Evolutionary conservation across 2,329 filamentous ascomycete genomes (phyloP), one percentile per base, ranked within the genome.

Genomic region (Xylariaceae sp.): DNA sequence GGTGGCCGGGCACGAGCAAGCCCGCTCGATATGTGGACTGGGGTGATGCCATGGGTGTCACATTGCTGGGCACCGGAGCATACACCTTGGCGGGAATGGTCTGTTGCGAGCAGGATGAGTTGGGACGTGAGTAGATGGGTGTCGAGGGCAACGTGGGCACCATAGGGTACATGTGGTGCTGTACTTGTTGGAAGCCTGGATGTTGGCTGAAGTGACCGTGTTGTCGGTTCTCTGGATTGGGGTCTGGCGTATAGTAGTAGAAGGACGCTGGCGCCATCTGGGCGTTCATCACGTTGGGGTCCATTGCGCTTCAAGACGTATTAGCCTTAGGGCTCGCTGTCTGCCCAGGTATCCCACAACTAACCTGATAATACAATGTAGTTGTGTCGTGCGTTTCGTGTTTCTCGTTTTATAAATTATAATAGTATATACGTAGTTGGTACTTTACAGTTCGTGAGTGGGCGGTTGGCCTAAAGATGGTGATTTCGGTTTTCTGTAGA

Each of bases 181-280:
- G 67, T 60, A 75, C 73, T 54, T 71, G 71, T 49, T 71, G 76
- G 47, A 77, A 75, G 35, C 71, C 69, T 49, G 78, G 80, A 64
- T 81, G 78, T 50, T 81, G 78, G 54, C 83, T 79, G 73, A 89
- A 91, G 69, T 88, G 83, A 44, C 82, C 82, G 69, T 91, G 85
- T 63, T 86, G 85, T 61, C 83, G 78, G 61, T 78, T 77, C 64
- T 90, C 85, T 52, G 81, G 74, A 66, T 80, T 83, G 54, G 84
- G 77, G 58, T 93, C 87, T 55, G 86, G 82, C 61, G 82, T 85
- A 74, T 92, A 95, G 76, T 91, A 93, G 78, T 87, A 91, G 75
- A 90, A 94, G 48, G 86, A 75, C 55, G 83, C 80, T 70, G 87
- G 85, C 50, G 77, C 82, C 75, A 87, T 80, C 67, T 77, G 80